phyloP scores from a whole-genome alignment of 345 rosid genomes.

The Odontarrhena argentea region DNA sequence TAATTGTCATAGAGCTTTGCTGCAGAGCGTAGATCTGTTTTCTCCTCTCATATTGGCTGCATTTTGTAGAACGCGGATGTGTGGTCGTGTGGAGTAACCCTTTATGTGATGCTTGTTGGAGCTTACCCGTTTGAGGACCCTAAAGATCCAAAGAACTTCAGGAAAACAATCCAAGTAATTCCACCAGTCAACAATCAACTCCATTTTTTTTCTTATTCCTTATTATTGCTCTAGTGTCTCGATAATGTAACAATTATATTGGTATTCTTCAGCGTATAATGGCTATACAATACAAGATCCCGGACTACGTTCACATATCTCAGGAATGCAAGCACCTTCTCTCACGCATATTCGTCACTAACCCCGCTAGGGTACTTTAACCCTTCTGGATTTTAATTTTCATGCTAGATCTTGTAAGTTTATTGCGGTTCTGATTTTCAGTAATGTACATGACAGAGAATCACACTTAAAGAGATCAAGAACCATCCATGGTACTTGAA shows the following conservation, averaged over 20 bases:
- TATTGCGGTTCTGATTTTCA: constrained; percentile 19
- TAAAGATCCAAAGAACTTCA: constrained; percentile 78
- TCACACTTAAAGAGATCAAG: constrained; percentile 73
- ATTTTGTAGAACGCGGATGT: constrained; percentile 79
- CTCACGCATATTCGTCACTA: constrained; percentile 81
- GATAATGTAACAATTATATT: not conserved
- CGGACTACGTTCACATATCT: constrained; percentile 81
- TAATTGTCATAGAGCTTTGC: not conserved
- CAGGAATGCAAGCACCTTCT: constrained; percentile 82
- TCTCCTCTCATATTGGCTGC: constrained; percentile 10
- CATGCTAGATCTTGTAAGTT: not conserved
- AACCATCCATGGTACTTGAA: constrained; percentile 89
- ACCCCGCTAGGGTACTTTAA: constrained; percentile 56
- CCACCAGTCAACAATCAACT: not conserved
- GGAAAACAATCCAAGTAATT: constrained; percentile 87
- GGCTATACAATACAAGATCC: constrained; percentile 84
- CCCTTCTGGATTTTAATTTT: constrained; percentile 6
- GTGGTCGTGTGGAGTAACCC: constrained; percentile 96
- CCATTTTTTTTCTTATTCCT: not conserved
- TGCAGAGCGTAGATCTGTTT: constrained; percentile 1
- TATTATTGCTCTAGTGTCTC: constrained; percentile 4
- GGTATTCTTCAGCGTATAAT: constrained; percentile 62
- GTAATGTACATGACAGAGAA: constrained; percentile 56
- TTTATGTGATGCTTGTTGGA: constrained; percentile 91
- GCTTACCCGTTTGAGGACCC: constrained; percentile 96